Conservation (phyloP, 2,329 filamentous ascomycete genomes). For the Esteya vermicola region DNA sequence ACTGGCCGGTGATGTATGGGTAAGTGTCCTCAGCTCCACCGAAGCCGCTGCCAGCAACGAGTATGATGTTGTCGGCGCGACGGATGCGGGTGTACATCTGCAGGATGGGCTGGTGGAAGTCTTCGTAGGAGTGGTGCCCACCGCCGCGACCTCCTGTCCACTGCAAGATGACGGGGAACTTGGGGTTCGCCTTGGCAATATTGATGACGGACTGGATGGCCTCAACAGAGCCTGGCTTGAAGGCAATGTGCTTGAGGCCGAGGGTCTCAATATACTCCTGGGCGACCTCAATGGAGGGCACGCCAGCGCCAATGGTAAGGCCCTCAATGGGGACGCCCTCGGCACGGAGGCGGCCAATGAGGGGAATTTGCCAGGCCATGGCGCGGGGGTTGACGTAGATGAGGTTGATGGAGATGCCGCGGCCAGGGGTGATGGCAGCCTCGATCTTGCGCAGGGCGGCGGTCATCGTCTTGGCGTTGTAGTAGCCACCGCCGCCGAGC, state of each 20-base stretch:
- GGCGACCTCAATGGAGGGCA: constrained; percentile 84
- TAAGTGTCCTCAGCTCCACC: constrained; percentile 83
- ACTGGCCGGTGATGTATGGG: constrained; percentile 77
- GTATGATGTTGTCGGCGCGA: constrained; percentile 71
- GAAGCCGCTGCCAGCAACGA: constrained; percentile 85
- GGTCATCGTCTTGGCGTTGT: constrained; percentile 69
- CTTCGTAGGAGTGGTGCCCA: constrained; percentile 88
- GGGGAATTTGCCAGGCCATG: constrained; percentile 85
- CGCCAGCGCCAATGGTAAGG: constrained; percentile 82
- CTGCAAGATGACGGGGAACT: constrained; percentile 83
- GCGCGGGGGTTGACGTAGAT: constrained; percentile 84
- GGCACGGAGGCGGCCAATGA: constrained; percentile 64
- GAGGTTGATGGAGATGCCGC: constrained; percentile 78
- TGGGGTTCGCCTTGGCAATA: constrained; percentile 85
- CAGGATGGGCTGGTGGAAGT: constrained; percentile 85
- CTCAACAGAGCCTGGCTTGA: constrained; percentile 84
- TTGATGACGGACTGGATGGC: constrained; percentile 84
- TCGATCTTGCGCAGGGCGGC: constrained; percentile 75
- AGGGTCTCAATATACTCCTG: constrained; percentile 90
- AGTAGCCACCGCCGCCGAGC: constrained; percentile 81
- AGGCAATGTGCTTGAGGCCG: constrained; percentile 81
- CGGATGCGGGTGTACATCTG: constrained; percentile 85
- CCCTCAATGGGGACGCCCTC: constrained; percentile 87
- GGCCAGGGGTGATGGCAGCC: constrained; percentile 65
- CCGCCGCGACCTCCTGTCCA: constrained; percentile 92